These are phyloP conservation scores for Penicillium chermesinum DNA, from an alignment of 495 filamentous ascomycete genomes.

Conservation along the genomic window DNA sequence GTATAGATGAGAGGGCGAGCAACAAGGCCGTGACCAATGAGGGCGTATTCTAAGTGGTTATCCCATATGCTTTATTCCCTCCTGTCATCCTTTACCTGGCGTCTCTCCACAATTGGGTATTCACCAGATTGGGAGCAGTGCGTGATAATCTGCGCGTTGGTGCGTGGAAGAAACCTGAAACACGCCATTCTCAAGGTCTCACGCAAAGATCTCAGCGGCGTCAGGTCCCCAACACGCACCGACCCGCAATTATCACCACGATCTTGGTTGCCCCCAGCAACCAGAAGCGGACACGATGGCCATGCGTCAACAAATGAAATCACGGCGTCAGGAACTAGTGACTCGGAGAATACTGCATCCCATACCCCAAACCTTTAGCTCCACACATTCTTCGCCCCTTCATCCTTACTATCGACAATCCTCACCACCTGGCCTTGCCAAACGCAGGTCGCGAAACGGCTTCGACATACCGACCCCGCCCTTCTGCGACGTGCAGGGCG, in stretches of 20 bases:
- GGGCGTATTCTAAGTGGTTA: too few relatives aligned
- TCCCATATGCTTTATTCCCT: not conserved
- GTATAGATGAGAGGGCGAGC: too few relatives aligned
- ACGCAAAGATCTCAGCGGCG: not conserved
- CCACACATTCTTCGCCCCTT: slow-evolving; percentile 24
- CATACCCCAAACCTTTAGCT: slow-evolving; percentile 26
- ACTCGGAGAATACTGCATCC: slow-evolving; percentile 30
- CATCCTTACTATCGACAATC: slow-evolving; percentile 21
- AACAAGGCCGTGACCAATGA: too few relatives aligned
- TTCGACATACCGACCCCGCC: slow-evolving; percentile 20
- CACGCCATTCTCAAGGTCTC: not conserved
- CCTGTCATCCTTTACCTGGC: not conserved
- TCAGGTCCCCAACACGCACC: slow-evolving; percentile 7
- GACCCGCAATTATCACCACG: slow-evolving; percentile 4
- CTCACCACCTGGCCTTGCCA: slow-evolving; percentile 9
- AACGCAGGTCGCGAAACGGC: slow-evolving; percentile 19
- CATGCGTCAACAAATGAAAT: slow-evolving; percentile 36
- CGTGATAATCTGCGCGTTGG: not conserved
- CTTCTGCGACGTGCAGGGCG: slow-evolving; percentile 12
- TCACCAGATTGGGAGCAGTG: not conserved
- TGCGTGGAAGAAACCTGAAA: slow-evolving; percentile 10
- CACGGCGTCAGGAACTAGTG: slow-evolving; percentile 11
- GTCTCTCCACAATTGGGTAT: not conserved
- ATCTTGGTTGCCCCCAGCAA: slow-evolving; percentile 36
- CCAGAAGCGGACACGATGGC: slow-evolving; percentile 26